Percentiles rank a stretch among this genome's conserved stretches.
These are phyloP conservation scores for Linum tenue DNA, from an alignment of 345 rosid species.

Conservation along the genomic window DNA sequence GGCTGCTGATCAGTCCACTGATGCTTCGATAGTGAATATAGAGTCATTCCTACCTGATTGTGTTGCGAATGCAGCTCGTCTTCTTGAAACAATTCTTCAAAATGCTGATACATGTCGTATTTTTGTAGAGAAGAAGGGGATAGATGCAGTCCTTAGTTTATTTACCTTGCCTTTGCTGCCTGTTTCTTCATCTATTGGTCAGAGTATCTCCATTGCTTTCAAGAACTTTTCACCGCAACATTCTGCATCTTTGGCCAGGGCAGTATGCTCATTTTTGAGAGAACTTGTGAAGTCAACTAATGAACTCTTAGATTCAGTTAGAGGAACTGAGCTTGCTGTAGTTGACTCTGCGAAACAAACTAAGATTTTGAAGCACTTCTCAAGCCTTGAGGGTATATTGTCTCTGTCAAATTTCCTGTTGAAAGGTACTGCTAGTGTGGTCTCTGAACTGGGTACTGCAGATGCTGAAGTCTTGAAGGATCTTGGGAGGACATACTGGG, in stretches of 20 bases:
- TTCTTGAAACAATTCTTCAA: conserved; percentile 90
- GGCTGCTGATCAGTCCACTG: conserved; percentile 43
- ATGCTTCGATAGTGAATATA: conserved; percentile 34
- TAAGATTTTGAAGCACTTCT: conserved; percentile 56
- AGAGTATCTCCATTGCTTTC: conserved; percentile 73
- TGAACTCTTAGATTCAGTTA: conserved; percentile 42
- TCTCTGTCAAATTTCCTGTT: conserved; percentile 71
- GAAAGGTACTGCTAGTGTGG: conserved; percentile 65
- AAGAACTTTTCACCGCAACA: conserved; percentile 92
- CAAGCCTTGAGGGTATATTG: conserved; percentile 68
- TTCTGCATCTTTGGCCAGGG: conserved; percentile 66
- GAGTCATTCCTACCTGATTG: conserved; percentile 81
- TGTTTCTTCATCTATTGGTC: conserved; percentile 65
- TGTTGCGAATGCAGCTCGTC: conserved; percentile 70
- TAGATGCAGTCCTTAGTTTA: conserved; percentile 71
- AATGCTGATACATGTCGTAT: conserved; percentile 86
- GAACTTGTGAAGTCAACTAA: conserved; percentile 60
- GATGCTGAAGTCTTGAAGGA: conserved; percentile 89
- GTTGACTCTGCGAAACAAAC: conserved; percentile 46
- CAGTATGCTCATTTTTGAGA: conserved; percentile 71
- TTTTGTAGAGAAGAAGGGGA: conserved; percentile 91
- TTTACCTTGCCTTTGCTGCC: conserved; percentile 78
- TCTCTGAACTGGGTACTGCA: conserved; percentile 70
- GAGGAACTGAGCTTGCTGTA: conserved; percentile 51
- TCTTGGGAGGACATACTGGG: conserved; percentile 65